phyloP scores from a whole-genome alignment of 2,329 filamentous ascomycete species.

The Xylariaceae sp. region DNA sequence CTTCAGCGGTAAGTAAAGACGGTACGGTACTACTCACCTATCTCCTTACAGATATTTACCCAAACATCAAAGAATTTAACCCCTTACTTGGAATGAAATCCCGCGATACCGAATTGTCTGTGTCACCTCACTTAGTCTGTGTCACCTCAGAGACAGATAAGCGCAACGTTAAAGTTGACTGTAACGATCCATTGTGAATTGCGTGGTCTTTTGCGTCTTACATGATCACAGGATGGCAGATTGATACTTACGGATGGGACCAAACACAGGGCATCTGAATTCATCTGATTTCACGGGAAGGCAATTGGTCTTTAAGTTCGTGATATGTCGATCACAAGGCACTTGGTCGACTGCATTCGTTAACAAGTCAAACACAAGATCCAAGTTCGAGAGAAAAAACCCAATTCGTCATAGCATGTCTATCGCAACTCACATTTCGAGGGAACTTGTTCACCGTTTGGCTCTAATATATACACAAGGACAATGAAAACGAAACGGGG shows the following conservation, averaged over 20 bases:
- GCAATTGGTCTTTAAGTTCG: neutral
- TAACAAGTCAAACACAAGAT: neutral
- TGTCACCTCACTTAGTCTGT: too few relatives aligned
- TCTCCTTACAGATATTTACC: too few relatives aligned
- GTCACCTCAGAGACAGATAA: too few relatives aligned
- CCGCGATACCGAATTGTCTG: too few relatives aligned
- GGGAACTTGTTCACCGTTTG: neutral
- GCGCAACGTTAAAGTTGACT: neutral
- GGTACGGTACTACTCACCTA: too few relatives aligned
- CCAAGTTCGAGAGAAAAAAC: neutral
- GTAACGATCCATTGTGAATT: neutral
- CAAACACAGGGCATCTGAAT: neutral
- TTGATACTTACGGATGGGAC: neutral
- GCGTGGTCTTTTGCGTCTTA: neutral
- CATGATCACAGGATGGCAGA: neutral
- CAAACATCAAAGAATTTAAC: too few relatives aligned
- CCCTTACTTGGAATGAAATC: too few relatives aligned
- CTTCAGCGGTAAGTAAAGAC: too few relatives aligned
- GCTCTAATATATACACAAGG: neutral
- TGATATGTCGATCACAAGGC: too few relatives aligned
- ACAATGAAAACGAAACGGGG: neutral
- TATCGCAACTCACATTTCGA: neutral
- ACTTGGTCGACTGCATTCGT: neutral
- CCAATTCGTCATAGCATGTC: neutral
- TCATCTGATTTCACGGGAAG: neutral